Conservation (phyloP, 2,329 filamentous ascomycete species). For the Fusarium sp. region DNA sequence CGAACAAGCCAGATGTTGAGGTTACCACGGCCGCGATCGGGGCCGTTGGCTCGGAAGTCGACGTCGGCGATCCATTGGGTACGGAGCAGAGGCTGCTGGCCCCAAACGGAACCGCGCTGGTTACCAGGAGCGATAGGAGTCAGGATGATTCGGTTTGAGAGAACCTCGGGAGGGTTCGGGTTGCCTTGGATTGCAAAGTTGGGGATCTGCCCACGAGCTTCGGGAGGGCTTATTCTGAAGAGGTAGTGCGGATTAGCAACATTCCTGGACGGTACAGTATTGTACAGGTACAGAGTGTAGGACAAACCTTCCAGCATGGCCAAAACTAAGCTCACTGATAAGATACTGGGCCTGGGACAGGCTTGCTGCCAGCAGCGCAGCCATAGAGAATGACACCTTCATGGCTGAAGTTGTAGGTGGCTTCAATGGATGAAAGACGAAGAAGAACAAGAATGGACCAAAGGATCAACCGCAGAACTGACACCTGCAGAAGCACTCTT, state of each 20-base stretch:
- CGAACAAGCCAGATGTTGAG: conserved; percentile 92
- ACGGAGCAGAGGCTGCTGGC: conserved; percentile 71
- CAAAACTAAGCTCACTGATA: conserved; percentile 82
- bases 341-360: conserved; percentile 74
- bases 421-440: conserved; percentile 23
- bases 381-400: conserved; percentile 59
- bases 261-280: conserved; percentile 1
- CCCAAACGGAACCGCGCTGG: conserved; percentile 86
- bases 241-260: conserved; percentile 26
- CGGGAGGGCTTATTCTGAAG: conserved; percentile 73
- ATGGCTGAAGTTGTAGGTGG: conserved; percentile 54
- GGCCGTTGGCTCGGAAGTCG: conserved; percentile 88
- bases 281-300: conserved; percentile 4
- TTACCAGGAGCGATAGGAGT: conserved; percentile 91
- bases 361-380: conserved; percentile 60
- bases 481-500: conserved; percentile 22
- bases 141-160: conserved; percentile 92
- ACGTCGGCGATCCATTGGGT: conserved; percentile 85
- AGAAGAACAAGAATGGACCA: conserved; percentile 22
- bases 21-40: conserved; percentile 88
- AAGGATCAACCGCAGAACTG: conserved; percentile 18
- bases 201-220: conserved; percentile 62
- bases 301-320: conserved; percentile 72
- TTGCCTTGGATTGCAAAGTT: conserved; percentile 68
- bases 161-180: conserved; percentile 69